Conservation (phyloP, 306 rosid genomes). For the Lagenaria siceraria region DNA sequence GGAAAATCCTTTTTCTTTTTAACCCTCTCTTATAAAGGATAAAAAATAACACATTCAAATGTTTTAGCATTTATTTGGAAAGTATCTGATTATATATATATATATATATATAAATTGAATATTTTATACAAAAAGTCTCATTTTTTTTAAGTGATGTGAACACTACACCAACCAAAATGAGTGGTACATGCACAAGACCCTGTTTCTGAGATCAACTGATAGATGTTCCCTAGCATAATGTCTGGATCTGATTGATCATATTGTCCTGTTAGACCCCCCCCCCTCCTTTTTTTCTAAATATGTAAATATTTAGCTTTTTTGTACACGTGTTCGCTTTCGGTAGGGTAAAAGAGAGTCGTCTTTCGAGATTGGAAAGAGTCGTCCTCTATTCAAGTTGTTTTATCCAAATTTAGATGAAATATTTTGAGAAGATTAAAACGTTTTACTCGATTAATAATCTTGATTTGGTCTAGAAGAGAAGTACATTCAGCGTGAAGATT, state of each 20-base stretch:
- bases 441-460: background rate
- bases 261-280: background rate
- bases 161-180: slow-evolving; percentile 11
- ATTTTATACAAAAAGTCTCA: background rate
- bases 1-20: background rate
- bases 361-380: background rate
- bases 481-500: background rate
- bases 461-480: background rate
- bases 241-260: slow-evolving; percentile 11
- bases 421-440: background rate
- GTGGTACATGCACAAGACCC: slow-evolving; percentile 14
- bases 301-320: background rate
- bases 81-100: background rate
- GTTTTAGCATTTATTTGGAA: background rate
- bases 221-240: slow-evolving; percentile 8
- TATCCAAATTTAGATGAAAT: background rate
- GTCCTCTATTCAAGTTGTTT: background rate
- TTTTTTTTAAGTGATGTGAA: slow-evolving; percentile 2
- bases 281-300: background rate
- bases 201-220: background rate
- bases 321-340: background rate
- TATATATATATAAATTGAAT: background rate
- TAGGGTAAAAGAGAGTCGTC: background rate
- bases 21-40: background rate
- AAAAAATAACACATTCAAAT: background rate